A percentile compares a stretch with the other conserved stretches of the same genome.
phyloP scores from a whole-genome alignment of 2,329 filamentous ascomycete species.

The Alternaria rosae region DNA sequence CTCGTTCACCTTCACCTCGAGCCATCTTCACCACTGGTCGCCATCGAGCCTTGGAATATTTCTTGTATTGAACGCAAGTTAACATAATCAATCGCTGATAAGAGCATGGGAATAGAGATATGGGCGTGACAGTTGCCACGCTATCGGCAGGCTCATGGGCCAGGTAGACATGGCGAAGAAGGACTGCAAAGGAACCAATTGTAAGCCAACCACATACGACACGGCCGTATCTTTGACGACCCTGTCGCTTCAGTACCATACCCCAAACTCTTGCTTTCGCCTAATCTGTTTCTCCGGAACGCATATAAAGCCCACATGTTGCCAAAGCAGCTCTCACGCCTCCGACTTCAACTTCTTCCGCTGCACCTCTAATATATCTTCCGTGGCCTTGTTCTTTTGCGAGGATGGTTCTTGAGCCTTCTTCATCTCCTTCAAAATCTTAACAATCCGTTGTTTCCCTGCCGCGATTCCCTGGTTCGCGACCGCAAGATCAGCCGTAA shows the following conservation, averaged over 20 bases:
- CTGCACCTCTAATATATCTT: too few relatives aligned
- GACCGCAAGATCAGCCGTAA: too few relatives aligned
- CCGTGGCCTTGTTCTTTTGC: too few relatives aligned
- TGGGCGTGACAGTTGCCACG: background rate
- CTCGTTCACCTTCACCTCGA: background rate
- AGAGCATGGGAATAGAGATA: background rate
- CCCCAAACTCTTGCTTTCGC: too few relatives aligned
- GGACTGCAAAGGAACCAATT: rapidly evolving
- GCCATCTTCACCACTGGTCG: background rate
- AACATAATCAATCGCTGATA: background rate
- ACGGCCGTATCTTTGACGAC: background rate
- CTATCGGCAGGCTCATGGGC: background rate
- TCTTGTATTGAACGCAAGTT: background rate
- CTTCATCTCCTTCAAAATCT: background rate
- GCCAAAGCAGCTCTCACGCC: too few relatives aligned
- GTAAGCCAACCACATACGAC: rapidly evolving
- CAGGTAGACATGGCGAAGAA: background rate
- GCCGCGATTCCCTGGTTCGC: background rate
- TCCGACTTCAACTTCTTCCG: too few relatives aligned
- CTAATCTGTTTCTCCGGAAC: too few relatives aligned
- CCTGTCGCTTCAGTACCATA: too few relatives aligned
- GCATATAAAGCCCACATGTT: too few relatives aligned
- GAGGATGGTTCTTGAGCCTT: too few relatives aligned
- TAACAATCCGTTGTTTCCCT: background rate
- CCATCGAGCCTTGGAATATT: background rate